phyloP scores from a whole-genome alignment of 306 rosid genomes.

The Fragaria nilgerrensis region DNA sequence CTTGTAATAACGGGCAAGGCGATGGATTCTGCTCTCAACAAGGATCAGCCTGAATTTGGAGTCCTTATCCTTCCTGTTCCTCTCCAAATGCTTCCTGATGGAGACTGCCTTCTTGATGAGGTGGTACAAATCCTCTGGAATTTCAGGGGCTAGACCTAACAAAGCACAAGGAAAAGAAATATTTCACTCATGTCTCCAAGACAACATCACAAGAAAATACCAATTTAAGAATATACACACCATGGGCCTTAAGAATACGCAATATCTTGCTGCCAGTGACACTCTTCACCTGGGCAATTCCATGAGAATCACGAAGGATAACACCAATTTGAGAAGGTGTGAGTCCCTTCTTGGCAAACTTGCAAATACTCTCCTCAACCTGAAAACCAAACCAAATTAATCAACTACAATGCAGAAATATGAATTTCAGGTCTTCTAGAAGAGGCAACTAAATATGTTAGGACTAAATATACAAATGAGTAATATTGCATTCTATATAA shows the following conservation, averaged over 20 bases:
- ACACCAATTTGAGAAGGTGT: conserved; percentile 95
- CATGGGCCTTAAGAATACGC: conserved; percentile 81
- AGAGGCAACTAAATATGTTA: neutral
- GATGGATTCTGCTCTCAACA: conserved; percentile 90
- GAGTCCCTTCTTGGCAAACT: conserved; percentile 90
- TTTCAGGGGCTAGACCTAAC: conserved; percentile 85
- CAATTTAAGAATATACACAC: conserved; percentile 20
- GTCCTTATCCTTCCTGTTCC: conserved; percentile 84
- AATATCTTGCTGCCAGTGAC: conserved; percentile 75
- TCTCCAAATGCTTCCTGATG: conserved; percentile 81
- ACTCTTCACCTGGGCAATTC: conserved; percentile 74
- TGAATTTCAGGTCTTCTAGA: neutral
- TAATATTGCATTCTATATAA: neutral
- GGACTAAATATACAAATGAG: neutral
- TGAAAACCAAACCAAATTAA: conserved; percentile 12
- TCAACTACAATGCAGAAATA: neutral
- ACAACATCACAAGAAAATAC: neutral
- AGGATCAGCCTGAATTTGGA: conserved; percentile 88
- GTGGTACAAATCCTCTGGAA: conserved; percentile 92
- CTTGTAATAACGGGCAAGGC: conserved; percentile 84
- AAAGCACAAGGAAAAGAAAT: neutral
- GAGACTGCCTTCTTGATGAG: conserved; percentile 90
- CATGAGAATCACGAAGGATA: conserved; percentile 83
- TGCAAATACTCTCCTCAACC: conserved; percentile 83
- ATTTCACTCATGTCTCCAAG: neutral